Base-by-base conservation (phyloP, 163 green algal species). In the Botryococcus braunii region DNA sequence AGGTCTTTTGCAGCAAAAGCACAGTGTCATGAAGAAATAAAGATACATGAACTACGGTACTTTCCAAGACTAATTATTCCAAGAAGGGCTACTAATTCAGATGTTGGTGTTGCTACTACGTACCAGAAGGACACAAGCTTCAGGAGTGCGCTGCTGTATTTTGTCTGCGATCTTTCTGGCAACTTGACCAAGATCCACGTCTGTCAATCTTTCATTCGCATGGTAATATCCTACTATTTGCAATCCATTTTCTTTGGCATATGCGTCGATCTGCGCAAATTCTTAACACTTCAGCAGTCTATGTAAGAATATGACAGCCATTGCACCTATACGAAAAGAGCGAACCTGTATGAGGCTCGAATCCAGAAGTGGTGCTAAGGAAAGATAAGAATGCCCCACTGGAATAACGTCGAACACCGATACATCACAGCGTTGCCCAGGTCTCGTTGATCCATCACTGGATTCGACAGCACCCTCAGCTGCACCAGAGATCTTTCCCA, bases 151-250 rank as follows among this genome's bases (percentile, higher is more conserved):
- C n/a, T 68, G 37, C 29, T 74, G 37, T 48, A 76, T 68, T 32
- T 55, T 67, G 56, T 77, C 71, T 27, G 64, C 64, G 40, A 78
- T 50, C 37, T 66, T 75, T 55, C 73, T 36, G 25, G 72, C 64
- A 36, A 49, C 34, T 31, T 41, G 29, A 17, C 73, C 60, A 11
- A 80, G 56, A 17, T 85, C 82, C 8, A 47, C 50, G 5, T 83
- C 73, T 7, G 67, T 66, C 13, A 83, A 76, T 9, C 70, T 69
- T 6, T 80, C 72, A 34, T 89, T 85, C 32, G 70, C 79, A 61
- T 91, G 83, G 67, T 91, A 91, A 63, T 88, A 87, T 23, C 85
- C 85, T 11, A 91, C 68, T 17, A 91, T 56, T 35, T 74, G 9
- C 6, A 83, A 66, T 5, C 50, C 58, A 57, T 58, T 40, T 25